Evolutionary conservation across 495 filamentous ascomycete species (phyloP).

Genomic region (Astrothelium macrocarpum): DNA sequence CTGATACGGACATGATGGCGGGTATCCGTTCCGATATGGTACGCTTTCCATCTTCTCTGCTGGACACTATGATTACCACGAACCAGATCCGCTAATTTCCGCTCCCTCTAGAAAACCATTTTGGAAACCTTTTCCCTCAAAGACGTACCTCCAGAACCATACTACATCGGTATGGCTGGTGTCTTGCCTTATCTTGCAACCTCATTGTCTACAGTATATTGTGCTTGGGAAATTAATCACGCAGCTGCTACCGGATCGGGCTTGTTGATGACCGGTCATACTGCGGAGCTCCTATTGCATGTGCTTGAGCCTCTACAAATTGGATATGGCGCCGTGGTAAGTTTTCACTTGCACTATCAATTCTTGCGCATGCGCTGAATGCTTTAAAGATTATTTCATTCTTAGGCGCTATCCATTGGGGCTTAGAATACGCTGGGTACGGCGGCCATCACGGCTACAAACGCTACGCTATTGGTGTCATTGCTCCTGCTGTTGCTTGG

Average conservation of each 20-base stretch:
- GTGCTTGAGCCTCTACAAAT: constrained; percentile 85
- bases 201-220: constrained; percentile 75
- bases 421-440: constrained; percentile 67
- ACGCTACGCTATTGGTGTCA: constrained; percentile 74
- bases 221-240: constrained; percentile 48
- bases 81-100: constrained; percentile 1
- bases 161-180: constrained; percentile 76
- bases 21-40: constrained; percentile 68
- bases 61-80: not conserved
- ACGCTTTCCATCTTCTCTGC: constrained; percentile 25
- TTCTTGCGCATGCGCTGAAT: constrained; percentile 1
- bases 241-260: constrained; percentile 47
- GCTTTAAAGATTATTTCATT: constrained; percentile 75
- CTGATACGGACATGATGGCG: constrained; percentile 49
- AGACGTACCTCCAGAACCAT: constrained; percentile 70
- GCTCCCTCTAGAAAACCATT: constrained; percentile 54
- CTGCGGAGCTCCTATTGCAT: constrained; percentile 63
- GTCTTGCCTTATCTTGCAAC: constrained; percentile 85
- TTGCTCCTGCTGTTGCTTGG: constrained; percentile 83
- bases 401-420: constrained; percentile 95
- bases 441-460: constrained; percentile 62
- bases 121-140: constrained; percentile 77
- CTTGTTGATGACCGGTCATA: constrained; percentile 57
- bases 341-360: constrained; percentile 25
- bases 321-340: constrained; percentile 82